Conservation (phyloP, 305 asterid species). For the Fraxinus paxiana region DNA sequence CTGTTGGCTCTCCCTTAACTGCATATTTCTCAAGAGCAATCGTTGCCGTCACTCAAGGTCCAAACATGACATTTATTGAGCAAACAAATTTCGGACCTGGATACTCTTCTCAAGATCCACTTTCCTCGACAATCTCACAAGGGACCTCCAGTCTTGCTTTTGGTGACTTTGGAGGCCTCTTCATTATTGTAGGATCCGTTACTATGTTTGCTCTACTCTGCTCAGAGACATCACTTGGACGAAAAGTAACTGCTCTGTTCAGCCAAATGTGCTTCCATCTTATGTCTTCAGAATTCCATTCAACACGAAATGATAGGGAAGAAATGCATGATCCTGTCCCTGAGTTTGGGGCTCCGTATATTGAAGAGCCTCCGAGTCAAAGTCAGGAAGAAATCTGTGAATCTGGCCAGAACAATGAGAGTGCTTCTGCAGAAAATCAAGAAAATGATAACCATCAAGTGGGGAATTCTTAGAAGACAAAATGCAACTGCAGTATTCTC, state of each 20-base stretch:
- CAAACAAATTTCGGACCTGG: conserved; percentile 36
- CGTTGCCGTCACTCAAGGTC: conserved; percentile 37
- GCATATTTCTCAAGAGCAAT: conserved; percentile 53
- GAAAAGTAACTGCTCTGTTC: background rate
- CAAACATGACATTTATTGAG: conserved; percentile 35
- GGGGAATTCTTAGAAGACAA: background rate
- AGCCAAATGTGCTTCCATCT: conserved; percentile 5
- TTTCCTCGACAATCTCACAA: conserved; percentile 36
- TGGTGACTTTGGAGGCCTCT: conserved; percentile 52
- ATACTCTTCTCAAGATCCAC: conserved; percentile 42
- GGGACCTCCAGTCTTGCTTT: conserved; percentile 37
- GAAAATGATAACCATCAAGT: background rate
- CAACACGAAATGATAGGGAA: background rate
- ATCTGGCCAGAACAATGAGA: background rate
- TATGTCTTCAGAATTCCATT: conserved; percentile 9
- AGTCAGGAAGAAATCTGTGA: background rate
- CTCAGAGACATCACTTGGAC: conserved; percentile 43
- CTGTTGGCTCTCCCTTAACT: conserved; percentile 36
- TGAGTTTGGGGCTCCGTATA: background rate
- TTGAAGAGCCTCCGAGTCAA: background rate
- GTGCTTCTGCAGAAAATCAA: background rate
- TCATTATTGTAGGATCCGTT: conserved; percentile 42
- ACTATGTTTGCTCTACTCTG: conserved; percentile 39
- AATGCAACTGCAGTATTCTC: background rate
- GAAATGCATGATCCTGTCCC: background rate